Evolutionary conservation across 2,329 filamentous ascomycete species (phyloP), one percentile per base, ranked within the genome.

Genomic region (Fusarium denticulatum): DNA sequence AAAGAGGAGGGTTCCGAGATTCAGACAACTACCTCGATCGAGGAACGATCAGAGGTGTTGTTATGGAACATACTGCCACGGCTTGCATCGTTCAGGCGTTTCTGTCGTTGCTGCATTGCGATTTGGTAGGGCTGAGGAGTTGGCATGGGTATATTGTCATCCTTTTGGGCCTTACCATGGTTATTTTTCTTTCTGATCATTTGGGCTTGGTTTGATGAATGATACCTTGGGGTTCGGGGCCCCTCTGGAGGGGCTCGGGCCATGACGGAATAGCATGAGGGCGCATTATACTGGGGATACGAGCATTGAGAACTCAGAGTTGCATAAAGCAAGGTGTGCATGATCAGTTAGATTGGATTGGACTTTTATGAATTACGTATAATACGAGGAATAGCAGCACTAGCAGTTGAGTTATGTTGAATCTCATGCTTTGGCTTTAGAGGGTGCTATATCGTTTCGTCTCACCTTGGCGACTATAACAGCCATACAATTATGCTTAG

Each of bases 81-180:
- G 71, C 68, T 77, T 76, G 73, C 71, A 78, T 78, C 69, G 66
- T 72, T 78, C 66, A 61, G 76, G 77, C 76, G 77, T 77, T 78
- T 78, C 60, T 76, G 76, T 74, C 70, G 73, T 74, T 79, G 63
- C 67, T 73, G 71, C 67, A 73, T 68, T 73, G 63, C 70, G 45
- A 72, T 77, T 74, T 71, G 64, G 67, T 66, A 76, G 69, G 69
- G 69, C 64, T 76, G 65, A 71, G 77, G 78, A 80, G 76, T 79
- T 79, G 69, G 56, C 56, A 76, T 69, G 50, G 75, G 64, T 67
- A 68, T 70, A 60, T 65, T 71, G 64, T 69, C 72, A 50, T 64
- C 36, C 64, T 73, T 69, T 78, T 70, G 60, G 57, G 60, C 58
- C 56, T 67, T 64, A 67, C 69, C 67, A 58, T 69, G 69, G 42